Base-by-base conservation (phyloP, 1,284 basidiomycete species). In the Bjerkandera adusta region DNA sequence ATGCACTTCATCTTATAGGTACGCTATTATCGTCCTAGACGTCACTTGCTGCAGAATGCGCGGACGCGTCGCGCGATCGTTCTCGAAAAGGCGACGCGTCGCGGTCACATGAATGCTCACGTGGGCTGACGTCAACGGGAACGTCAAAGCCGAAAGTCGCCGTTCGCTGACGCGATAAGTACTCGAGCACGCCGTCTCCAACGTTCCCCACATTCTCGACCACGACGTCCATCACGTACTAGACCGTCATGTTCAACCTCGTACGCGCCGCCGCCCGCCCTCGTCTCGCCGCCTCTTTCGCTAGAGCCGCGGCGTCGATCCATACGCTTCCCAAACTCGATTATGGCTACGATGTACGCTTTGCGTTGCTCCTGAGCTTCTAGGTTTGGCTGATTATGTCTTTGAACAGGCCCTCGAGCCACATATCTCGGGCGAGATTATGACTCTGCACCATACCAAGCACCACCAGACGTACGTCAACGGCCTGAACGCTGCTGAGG, bases 391-490 rank as follows among this genome's bases (percentile, higher is more conserved):
- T 20, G 21, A 41, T 16, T 5, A 11, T 32, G 6, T 21, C 21
- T 25, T 11, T 18, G 18, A 13, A 21, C 45, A 67, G 64, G 84
- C 80, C 43, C 87, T 94, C 61, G 89, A 93, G 75, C 91, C 92
- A 32, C 80, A 82, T 68, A 92, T 94, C 72, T 85, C 80, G 21
- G 67, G 75, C 60, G 73, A 91, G 69, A 90, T 90, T 65, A 92
- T 92, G 88, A 73, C 68, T 57, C 83, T 94, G 41, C 91, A 94
- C 71, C 91, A 94, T 72, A 79, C 72, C 43, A 92, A 91, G 74
- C 91, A 94, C 65, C 92, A 94, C 65, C 86, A 87, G 68, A 79
- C 84, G 36, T 89, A 90, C 56, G 85, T 89, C 32, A 88, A 75
- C 53, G 81, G 77, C 4, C 73, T 89, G 53, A 89, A 89, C 66